phyloP scores from a whole-genome alignment of 192 early-diverging fungal genomes.

The Coemansia reversa region DNA sequence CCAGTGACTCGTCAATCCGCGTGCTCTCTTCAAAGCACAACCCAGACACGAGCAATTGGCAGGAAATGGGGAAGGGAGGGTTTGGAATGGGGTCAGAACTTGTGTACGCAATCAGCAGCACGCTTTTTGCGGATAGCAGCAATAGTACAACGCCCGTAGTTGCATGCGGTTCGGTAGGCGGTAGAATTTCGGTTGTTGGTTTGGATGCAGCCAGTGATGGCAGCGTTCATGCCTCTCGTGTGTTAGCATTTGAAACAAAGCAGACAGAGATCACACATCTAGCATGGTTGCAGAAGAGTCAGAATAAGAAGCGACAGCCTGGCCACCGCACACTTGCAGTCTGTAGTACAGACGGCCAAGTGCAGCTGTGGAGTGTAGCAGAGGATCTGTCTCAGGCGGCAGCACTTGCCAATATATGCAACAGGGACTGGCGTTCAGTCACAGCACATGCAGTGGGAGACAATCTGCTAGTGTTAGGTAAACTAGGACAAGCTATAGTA shows the following conservation, averaged over 20 bases:
- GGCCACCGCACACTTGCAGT: slow-evolving; percentile 10
- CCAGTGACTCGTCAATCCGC: slow-evolving; percentile 40
- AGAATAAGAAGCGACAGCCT: neutral
- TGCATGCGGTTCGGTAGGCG: slow-evolving; percentile 30
- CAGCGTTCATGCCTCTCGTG: slow-evolving; percentile 2
- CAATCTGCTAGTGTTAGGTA: slow-evolving; percentile 22
- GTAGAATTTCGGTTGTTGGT: slow-evolving; percentile 22
- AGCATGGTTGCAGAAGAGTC: slow-evolving; percentile 23
- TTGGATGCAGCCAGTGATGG: neutral
- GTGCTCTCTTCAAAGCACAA: slow-evolving; percentile 24
- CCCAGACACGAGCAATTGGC: slow-evolving; percentile 30
- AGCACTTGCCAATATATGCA: slow-evolving; percentile 3
- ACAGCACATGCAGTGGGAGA: slow-evolving; percentile 25
- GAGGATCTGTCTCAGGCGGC: slow-evolving; percentile 16
- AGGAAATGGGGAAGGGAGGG: slow-evolving; percentile 28
- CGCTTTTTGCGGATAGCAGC: neutral
- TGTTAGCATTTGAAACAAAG: slow-evolving; percentile 1
- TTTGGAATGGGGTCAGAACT: slow-evolving; percentile 20
- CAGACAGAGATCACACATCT: slow-evolving; percentile 10
- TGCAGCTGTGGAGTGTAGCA: slow-evolving; percentile 26
- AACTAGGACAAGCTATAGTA: slow-evolving; percentile 29
- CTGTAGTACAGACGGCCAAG: slow-evolving; percentile 29
- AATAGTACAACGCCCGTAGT: slow-evolving; percentile 12
- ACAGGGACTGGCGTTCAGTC: slow-evolving; percentile 35
- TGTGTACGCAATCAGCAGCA: slow-evolving; percentile 24